Percentiles rank a stretch among this genome's conserved stretches.
Evolutionary conservation across 768 basidiomycete genomes (phyloP).

Genomic region (Megacollybia marginata): DNA sequence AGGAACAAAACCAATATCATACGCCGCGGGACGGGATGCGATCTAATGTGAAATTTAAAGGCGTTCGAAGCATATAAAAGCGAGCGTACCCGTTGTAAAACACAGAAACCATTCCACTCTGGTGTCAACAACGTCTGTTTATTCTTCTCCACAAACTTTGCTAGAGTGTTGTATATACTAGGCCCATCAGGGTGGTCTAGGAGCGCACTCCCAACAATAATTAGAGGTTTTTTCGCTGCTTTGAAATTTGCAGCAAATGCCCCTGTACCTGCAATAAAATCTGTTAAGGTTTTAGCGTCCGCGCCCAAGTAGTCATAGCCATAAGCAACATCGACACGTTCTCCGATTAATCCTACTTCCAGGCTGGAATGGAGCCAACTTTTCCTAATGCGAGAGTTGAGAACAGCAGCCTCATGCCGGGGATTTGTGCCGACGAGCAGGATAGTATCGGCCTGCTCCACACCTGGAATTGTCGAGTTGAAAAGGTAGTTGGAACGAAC

Average conservation of each 20-base stretch:
- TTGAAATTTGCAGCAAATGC: conserved; percentile 83
- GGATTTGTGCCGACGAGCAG: conserved; percentile 96
- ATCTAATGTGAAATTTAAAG: conserved; percentile 35
- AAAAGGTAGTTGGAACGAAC: conserved; percentile 95
- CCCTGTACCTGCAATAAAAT: conserved; percentile 73
- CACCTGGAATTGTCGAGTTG: conserved; percentile 85
- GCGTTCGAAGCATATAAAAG: not conserved
- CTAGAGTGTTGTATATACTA: conserved; percentile 67
- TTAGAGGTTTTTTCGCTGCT: conserved; percentile 82
- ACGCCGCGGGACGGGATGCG: conserved; percentile 89
- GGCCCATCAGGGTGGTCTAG: conserved; percentile 80
- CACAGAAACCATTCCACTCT: conserved; percentile 93
- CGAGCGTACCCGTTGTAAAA: conserved; percentile 76
- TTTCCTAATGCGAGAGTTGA: conserved; percentile 96
- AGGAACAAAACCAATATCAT: conserved; percentile 91
- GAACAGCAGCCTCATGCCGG: conserved; percentile 91
- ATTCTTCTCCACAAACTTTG: conserved; percentile 76
- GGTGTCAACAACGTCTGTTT: conserved; percentile 69
- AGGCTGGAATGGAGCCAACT: conserved; percentile 84
- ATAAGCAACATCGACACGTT: conserved; percentile 86
- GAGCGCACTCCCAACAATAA: conserved; percentile 87
- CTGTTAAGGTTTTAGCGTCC: conserved; percentile 64
- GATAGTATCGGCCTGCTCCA: conserved; percentile 88
- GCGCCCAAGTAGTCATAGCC: conserved; percentile 88
- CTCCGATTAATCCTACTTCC: conserved; percentile 86